Base-by-base conservation (phyloP, 768 basidiomycete genomes). In the Thelephora ganbajun region DNA sequence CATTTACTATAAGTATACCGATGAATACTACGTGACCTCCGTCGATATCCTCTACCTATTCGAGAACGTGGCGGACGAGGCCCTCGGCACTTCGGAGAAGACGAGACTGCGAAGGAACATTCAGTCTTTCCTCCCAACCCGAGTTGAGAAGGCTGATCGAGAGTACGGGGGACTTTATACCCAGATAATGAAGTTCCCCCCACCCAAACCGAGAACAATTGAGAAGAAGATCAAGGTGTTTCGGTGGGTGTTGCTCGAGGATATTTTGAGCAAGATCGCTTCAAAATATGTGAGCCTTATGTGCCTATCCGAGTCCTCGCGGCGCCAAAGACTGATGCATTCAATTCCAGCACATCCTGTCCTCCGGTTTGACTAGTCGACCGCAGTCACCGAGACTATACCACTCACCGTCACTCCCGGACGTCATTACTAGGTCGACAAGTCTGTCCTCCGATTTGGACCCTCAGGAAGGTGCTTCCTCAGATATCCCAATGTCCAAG, bases 221-320 rank as follows among this genome's bases (percentile, higher is more conserved):
- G 94, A 97, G 59, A 97, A 98, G 71, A 91, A 97, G 57, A 74
- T 99, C 58, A 89, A 89, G 61, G 82, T 88, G 6, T 89, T 89
- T 55, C 75, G 78, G 35, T 89, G 86, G 86, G 69, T 68, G 23
- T 61, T 74, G 41, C 68, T 89, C n/a, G 72, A 72, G 14, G 75
- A 79, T 52, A 83, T 84, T 0, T 62, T 89, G 46, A 79, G 83
- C 43, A 88, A 86, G 61, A 84, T 88, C 49, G 68, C 87, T 18
- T 79, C 80, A 3, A 86, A 86, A 88, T 89, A 88, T 58, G 86
- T 87, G 55, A 54, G 83, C 12, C 12, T 16, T 41, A 16, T 30
- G 26, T 30, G 26, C 26, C 9, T 30, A 30, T 30, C 26, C 9
- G 26, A 9, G 26, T 30, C 26, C 26, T 9, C 26, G 26, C 9